phyloP scores from a whole-genome alignment of 495 filamentous ascomycete species.

The Hypoxylon perforatum region DNA sequence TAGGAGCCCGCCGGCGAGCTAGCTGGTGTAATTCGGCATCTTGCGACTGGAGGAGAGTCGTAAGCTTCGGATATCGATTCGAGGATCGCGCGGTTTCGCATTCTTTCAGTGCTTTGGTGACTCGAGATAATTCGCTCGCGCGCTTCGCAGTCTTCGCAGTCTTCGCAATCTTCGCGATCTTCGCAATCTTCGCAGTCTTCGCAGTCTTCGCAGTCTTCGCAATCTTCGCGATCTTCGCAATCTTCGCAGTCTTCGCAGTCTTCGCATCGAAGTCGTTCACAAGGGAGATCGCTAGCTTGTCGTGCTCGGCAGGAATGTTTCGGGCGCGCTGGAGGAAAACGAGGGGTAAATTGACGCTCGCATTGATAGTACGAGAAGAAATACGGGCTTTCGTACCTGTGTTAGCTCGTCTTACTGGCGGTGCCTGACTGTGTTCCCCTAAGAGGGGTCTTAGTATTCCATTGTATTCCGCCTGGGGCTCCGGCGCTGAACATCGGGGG shows the following conservation, averaged over 20 bases:
- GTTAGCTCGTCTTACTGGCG: too few species aligned
- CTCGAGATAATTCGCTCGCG: conserved; percentile 76
- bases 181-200: too few species aligned
- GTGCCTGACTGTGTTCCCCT: too few species aligned
- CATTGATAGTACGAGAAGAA: conserved; percentile 16
- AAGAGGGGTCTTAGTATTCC: too few species aligned
- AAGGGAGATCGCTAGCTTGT: conserved; percentile 73
- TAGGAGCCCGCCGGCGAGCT: too few species aligned
- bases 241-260: conserved; percentile 78
- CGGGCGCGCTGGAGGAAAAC: conserved; percentile 57
- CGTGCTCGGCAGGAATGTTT: conserved; percentile 52
- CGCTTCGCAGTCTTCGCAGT: conserved; percentile 76
- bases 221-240: too few species aligned
- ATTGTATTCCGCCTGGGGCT: too few species aligned
- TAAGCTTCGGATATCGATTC: conserved; percentile 64
- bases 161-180: too few species aligned
- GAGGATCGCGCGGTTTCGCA: conserved; percentile 71
- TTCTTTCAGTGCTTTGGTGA: conserved; percentile 74
- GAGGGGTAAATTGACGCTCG: conserved; percentile 41
- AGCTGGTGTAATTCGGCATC: conserved; percentile 68
- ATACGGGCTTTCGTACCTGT: conserved; percentile 49
- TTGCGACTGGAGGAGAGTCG: conserved; percentile 59
- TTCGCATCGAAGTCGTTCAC: conserved; percentile 74
- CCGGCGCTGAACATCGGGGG: too few species aligned
- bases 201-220: too few species aligned